A percentile compares a stretch with the other conserved stretches of the same genome.
phyloP scores from a whole-genome alignment of 306 rosid genomes.

The Prinsepia uniflora region DNA sequence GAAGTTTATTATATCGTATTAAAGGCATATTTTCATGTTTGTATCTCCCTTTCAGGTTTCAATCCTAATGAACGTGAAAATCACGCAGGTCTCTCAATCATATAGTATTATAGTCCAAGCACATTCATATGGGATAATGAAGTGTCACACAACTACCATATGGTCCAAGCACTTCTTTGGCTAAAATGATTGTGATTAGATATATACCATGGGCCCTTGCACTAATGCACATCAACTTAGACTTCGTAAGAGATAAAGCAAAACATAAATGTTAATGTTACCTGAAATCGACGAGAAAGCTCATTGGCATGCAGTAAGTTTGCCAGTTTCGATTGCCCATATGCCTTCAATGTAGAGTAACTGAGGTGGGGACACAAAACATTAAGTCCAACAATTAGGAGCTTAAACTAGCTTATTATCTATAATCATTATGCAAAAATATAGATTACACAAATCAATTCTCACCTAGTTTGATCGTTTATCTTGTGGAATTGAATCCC shows the following conservation, averaged over 20 bases:
- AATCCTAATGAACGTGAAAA: no score
- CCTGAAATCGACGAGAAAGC: slow-evolving; percentile 72
- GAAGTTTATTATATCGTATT: no score
- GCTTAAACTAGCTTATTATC: neutral
- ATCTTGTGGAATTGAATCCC: slow-evolving; percentile 68
- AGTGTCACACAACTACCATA: no score
- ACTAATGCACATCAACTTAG: no score
- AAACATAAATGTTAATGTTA: slow-evolving; percentile 14
- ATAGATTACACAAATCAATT: neutral
- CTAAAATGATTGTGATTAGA: no score
- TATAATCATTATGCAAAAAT: neutral
- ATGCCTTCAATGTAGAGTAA: slow-evolving; percentile 78
- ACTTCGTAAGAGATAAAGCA: no score
- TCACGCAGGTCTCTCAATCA: no score
- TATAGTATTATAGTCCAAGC: no score
- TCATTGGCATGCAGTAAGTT: slow-evolving; percentile 76
- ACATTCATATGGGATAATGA: no score
- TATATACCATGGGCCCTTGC: neutral
- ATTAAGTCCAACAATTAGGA: neutral
- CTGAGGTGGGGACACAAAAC: slow-evolving; percentile 29
- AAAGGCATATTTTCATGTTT: no score
- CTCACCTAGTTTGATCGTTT: slow-evolving; percentile 58
- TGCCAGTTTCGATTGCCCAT: slow-evolving; percentile 88
- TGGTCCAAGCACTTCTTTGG: neutral
- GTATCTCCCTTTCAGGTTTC: no score